Conservation (phyloP, 257 asterid genomes). For the Cordia subcordata region DNA sequence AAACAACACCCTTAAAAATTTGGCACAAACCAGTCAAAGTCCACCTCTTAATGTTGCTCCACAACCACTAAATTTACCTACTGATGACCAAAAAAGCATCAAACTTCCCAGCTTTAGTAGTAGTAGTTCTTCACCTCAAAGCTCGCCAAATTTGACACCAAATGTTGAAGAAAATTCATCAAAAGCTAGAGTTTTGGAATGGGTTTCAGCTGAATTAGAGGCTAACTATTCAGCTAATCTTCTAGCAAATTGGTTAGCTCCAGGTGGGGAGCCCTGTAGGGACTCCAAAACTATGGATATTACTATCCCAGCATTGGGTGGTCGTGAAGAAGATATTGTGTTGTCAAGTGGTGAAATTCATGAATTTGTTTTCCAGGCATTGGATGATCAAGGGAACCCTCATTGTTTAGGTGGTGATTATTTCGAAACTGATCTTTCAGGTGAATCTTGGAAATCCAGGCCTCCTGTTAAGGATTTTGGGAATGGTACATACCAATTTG, state of each 20-base stretch:
- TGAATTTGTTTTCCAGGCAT: slow-evolving; percentile 60
- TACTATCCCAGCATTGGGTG: slow-evolving; percentile 45
- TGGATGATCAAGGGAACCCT: slow-evolving; percentile 59
- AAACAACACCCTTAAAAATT: slow-evolving; percentile 19
- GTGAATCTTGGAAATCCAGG: slow-evolving; percentile 78
- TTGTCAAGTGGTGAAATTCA: slow-evolving; percentile 60
- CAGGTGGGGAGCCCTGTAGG: slow-evolving; percentile 63
- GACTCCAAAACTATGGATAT: slow-evolving; percentile 59
- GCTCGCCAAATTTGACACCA: too few species aligned
- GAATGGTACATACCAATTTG: slow-evolving; percentile 62
- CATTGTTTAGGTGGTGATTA: slow-evolving; percentile 86
- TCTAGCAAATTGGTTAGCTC: slow-evolving; percentile 50
- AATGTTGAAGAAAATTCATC: not conserved
- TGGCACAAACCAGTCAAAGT: slow-evolving; percentile 19
- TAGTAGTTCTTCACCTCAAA: too few species aligned
- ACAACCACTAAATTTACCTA: slow-evolving; percentile 12
- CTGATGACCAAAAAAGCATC: slow-evolving; percentile 13
- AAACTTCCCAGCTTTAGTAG: slow-evolving; percentile 17
- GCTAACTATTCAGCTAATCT: slow-evolving; percentile 56
- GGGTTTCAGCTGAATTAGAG: slow-evolving; percentile 64
- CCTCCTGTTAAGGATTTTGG: slow-evolving; percentile 69
- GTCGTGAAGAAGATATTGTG: slow-evolving; percentile 19
- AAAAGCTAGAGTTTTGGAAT: slow-evolving; percentile 16
- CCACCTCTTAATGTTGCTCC: slow-evolving; percentile 16
- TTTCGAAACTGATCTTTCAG: slow-evolving; percentile 72